A percentile compares a stretch with the other conserved stretches of the same genome.
Evolutionary conservation across 2,329 filamentous ascomycete genomes (phyloP).

Genomic region (Phialemonium atrogriseum): DNA sequence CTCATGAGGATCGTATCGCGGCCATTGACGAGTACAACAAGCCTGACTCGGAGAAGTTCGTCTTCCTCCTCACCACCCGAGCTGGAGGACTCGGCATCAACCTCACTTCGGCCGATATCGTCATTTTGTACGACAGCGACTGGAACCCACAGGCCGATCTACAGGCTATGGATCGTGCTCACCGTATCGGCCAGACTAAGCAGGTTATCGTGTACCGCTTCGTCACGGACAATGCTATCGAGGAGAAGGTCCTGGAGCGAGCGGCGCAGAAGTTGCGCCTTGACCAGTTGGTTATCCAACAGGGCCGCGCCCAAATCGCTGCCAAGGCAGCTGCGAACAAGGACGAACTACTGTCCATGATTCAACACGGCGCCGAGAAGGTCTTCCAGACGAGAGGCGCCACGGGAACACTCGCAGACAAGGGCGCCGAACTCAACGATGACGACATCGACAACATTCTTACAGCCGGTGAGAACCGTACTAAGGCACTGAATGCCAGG

Average conservation of each 20-base stretch:
- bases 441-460: constrained; percentile 89
- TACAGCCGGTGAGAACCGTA: constrained; percentile 77
- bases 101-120: constrained; percentile 88
- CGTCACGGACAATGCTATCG: constrained; percentile 95
- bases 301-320: constrained; percentile 85
- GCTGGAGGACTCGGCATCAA: constrained; percentile 97
- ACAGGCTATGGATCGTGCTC: constrained; percentile 97
- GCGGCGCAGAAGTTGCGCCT: constrained; percentile 94
- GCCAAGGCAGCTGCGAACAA: constrained; percentile 90
- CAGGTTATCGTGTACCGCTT: constrained; percentile 96
- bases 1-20: constrained; percentile 93
- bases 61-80: constrained; percentile 91
- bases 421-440: constrained; percentile 61
- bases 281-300: constrained; percentile 95
- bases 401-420: constrained; percentile 50
- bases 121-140: constrained; percentile 93
- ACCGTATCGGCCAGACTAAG: constrained; percentile 97
- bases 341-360: constrained; percentile 94
- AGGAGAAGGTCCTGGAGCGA: constrained; percentile 95
- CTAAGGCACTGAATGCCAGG: constrained; percentile 81
- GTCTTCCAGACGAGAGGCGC: constrained; percentile 73
- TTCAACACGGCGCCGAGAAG: constrained; percentile 94
- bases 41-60: constrained; percentile 87
- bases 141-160: constrained; percentile 99
- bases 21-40: constrained; percentile 99